These are phyloP conservation scores for Batrachochytrium dendrobatidis DNA, from an alignment of 371 early-diverging fungal genomes.

Conservation along the genomic window DNA sequence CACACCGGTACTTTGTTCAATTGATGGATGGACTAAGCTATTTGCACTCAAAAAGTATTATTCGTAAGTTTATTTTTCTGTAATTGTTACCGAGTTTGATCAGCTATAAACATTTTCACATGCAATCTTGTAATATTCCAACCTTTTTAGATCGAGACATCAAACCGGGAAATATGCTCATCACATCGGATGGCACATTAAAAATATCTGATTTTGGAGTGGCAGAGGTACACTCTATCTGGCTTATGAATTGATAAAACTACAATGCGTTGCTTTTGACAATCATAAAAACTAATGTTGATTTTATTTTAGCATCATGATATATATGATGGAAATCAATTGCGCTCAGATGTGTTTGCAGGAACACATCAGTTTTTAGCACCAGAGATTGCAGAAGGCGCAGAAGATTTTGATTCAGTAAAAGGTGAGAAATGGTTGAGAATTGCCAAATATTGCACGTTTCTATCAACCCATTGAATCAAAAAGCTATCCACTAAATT, in stretches of 20 bases:
- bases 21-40: constrained; percentile 43
- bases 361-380: constrained; percentile 48
- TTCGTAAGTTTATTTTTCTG: constrained; percentile 29
- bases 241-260: neutral
- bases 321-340: constrained; percentile 23
- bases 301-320: constrained; percentile 29
- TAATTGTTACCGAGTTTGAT: neutral
- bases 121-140: neutral
- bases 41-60: constrained; percentile 48
- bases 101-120: neutral
- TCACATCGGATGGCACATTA: constrained; percentile 47
- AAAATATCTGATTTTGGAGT: constrained; percentile 53
- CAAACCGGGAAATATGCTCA: constrained; percentile 64
- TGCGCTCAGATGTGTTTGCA: constrained; percentile 31
- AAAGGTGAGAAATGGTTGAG: constrained; percentile 20
- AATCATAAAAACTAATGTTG: neutral
- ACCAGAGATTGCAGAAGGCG: constrained; percentile 41
- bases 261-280: neutral
- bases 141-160: constrained; percentile 54
- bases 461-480: neutral
- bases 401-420: constrained; percentile 19
- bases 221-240: constrained; percentile 34
- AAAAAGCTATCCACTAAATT: neutral
- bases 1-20: constrained; percentile 40
- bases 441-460: neutral